Evolutionary conservation across 805 yeast species (phyloP).

Genomic region (Komagataella phaffii): DNA sequence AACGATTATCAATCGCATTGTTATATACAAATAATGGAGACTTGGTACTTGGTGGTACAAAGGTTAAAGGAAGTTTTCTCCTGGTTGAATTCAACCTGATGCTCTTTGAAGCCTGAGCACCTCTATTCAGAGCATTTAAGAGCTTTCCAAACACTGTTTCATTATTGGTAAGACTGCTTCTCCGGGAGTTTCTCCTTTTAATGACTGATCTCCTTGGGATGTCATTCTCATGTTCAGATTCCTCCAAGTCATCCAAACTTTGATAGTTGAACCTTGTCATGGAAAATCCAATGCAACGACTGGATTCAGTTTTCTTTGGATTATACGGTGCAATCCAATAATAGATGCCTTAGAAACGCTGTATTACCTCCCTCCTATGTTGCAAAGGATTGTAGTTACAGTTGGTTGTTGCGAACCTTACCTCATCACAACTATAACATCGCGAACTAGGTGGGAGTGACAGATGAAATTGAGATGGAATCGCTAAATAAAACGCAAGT

Average conservation of each 20-base stretch:
- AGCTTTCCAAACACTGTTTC: not conserved
- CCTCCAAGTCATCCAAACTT: not conserved
- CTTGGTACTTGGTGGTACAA: constrained; percentile 22
- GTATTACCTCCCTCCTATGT: not conserved
- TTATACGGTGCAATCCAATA: not conserved
- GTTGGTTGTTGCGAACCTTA: too few relatives aligned
- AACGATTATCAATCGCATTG: constrained; percentile 18
- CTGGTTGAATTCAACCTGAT: constrained; percentile 3
- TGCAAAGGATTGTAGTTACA: not conserved
- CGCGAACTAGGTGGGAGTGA: not conserved
- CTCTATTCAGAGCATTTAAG: not conserved
- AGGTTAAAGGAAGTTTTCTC: constrained; percentile 19
- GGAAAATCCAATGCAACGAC: not conserved
- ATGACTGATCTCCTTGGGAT: not conserved
- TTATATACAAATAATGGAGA: constrained; percentile 21
- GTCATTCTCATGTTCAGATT: not conserved
- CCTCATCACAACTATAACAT: not conserved
- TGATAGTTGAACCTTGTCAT: not conserved
- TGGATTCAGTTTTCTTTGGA: not conserved
- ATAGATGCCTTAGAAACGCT: not conserved
- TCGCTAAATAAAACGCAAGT: not conserved
- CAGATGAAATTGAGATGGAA: too few relatives aligned
- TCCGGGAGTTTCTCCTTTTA: not conserved
- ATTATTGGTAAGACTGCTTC: not conserved
- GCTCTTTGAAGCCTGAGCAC: not conserved